Evolutionary conservation across 139 green algal species (phyloP), one percentile per base, ranked within the genome.

Genomic region (Gonium pectorale): DNA sequence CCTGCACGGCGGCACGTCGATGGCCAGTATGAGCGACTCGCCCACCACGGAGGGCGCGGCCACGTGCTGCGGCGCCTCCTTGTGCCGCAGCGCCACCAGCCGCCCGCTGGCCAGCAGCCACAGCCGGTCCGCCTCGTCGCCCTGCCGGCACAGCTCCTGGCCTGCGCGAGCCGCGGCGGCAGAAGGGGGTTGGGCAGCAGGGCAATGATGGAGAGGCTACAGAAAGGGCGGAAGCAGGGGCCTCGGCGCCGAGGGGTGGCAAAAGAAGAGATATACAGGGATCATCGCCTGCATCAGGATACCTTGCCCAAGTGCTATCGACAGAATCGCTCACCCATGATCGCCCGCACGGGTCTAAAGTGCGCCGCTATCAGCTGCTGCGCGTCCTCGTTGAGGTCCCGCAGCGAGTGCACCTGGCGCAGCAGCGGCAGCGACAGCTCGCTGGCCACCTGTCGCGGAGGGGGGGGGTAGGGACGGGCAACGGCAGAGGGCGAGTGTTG

Each of bases 41-140:
- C 85, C 85, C 43, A 89, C 75, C 43, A 89, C 56, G 68, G 73
- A 71, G 3, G 85, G 85, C 8, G 78, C 78, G 6, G 24, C 22
- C n/a, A 86, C 29, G 38, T 59, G 67, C 37, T 86, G 52, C 51
- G 80, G 67, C 5, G 37, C 24, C 80, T 86, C 67, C 40, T 74
- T 75, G 84, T 89, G 84, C 35, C 86, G 74, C 22, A 87, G 31
- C 21, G 87, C 87, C 63, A 81, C 31, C 63, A 91, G 64, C 17
- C 72, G 56, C 5, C 87, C 87, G 0, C 59, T 52, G 22, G 70
- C 37, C 41, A 87, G 69, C 40, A 91, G 67, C 83, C 83, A 91
- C 79, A 91, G 46, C 41, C 87, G 67, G 83, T 91, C 87, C 26
- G 77, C 83, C 52, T 86, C 87, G 78, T 91, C 83, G n/a, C 87